A percentile compares a stretch with the other conserved stretches of the same genome.
phyloP scores from a whole-genome alignment of 805 yeast genomes.

The Cyberlindnera samutprakarnensis region DNA sequence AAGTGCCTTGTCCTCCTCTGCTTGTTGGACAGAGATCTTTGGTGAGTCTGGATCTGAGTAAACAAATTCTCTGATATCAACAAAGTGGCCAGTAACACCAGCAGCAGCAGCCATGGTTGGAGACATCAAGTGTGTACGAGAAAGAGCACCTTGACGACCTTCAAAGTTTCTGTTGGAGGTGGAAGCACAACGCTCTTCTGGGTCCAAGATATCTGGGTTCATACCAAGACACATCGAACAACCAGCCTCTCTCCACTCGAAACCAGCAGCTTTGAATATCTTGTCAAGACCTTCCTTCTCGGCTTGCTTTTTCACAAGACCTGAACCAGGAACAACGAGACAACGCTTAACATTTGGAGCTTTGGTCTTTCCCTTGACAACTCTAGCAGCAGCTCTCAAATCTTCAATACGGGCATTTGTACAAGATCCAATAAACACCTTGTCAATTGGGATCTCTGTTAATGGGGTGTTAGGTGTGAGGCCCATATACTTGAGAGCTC shows the following conservation, averaged over 20 bases:
- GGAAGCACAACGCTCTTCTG: constrained; percentile 96
- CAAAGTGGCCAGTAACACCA: constrained; percentile 81
- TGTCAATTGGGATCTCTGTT: constrained; percentile 70
- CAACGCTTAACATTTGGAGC: constrained; percentile 78
- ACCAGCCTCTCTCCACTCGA: constrained; percentile 99
- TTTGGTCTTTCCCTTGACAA: constrained; percentile 82
- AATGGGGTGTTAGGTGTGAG: constrained; percentile 76
- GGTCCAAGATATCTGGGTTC: constrained; percentile 96
- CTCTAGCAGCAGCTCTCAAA: constrained; percentile 89
- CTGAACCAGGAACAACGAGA: constrained; percentile 96
- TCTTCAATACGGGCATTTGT: constrained; percentile 98
- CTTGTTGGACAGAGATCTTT: constrained; percentile 37
- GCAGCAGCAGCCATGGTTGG: constrained; percentile 99
- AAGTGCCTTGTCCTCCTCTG: constrained; percentile 48
- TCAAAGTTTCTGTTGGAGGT: constrained; percentile 98
- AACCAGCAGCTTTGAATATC: constrained; percentile 86
- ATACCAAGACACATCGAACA: constrained; percentile 99
- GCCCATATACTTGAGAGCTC: constrained; percentile 92
- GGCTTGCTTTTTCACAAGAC: constrained; percentile 88
- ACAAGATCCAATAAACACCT: constrained; percentile 96
- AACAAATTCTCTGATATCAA: constrained; percentile 80
- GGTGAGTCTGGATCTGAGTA: constrained; percentile 56
- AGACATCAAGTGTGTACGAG: constrained; percentile 96
- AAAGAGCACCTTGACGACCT: constrained; percentile 96
- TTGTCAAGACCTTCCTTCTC: constrained; percentile 92